phyloP scores from a whole-genome alignment of 352 stramenopile genomes.

The Phytophthora fragariaefolia region DNA sequence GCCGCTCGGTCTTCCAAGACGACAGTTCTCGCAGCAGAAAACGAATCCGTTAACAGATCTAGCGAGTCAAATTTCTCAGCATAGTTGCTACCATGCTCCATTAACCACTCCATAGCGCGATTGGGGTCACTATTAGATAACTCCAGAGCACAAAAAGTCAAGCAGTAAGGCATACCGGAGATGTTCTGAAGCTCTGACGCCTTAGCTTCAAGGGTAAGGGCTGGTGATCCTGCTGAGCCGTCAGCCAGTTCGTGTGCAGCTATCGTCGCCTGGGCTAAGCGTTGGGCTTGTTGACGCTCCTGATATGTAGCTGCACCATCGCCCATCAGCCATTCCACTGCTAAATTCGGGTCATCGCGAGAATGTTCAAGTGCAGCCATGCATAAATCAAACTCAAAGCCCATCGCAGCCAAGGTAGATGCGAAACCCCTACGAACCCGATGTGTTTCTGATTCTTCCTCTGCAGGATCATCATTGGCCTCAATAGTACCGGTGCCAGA shows the following conservation, averaged over 20 bases:
- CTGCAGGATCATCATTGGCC: conserved; percentile 56
- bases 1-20: conserved; percentile 67
- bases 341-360: conserved; percentile 83
- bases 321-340: conserved; percentile 90
- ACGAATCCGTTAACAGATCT: conserved; percentile 51
- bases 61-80: conserved; percentile 58
- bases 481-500: conserved; percentile 22
- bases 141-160: conserved; percentile 75
- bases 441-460: conserved; percentile 82
- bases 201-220: conserved; percentile 61
- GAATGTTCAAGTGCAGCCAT: conserved; percentile 85
- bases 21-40: conserved; percentile 52
- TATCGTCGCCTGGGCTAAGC: conserved; percentile 57
- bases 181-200: conserved; percentile 78
- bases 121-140: conserved; percentile 84
- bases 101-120: conserved; percentile 88
- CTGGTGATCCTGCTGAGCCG: conserved; percentile 19
- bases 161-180: conserved; percentile 71
- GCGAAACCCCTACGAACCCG: conserved; percentile 79
- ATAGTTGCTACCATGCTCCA: conserved; percentile 80
- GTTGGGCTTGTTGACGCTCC: conserved; percentile 67
- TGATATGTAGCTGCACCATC: conserved; percentile 74
- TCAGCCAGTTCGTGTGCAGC: conserved; percentile 35
- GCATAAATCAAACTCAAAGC: conserved; percentile 90
- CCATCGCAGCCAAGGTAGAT: conserved; percentile 85